Evolutionary conservation across 139 green algal species (phyloP).

Genomic region (Chlorella sp.): DNA sequence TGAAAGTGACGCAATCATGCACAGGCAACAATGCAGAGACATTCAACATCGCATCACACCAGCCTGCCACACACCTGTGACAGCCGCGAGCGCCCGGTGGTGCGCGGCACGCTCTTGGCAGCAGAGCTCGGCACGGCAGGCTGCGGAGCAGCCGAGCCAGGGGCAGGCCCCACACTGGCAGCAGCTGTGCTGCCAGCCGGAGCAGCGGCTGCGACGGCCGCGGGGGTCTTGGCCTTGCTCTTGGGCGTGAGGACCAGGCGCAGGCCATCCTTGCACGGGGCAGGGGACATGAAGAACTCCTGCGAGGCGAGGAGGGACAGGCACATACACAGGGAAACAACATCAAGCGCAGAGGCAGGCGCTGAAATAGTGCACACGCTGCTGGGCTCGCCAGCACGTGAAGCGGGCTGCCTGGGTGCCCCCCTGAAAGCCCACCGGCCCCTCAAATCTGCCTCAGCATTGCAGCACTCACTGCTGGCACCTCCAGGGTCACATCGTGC

Average conservation of each 20-base stretch:
- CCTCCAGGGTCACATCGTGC: constrained; percentile 38
- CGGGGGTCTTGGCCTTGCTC: constrained; percentile 6
- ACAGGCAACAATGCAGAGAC: not conserved
- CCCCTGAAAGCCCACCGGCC: too few species aligned
- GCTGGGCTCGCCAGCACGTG: too few species aligned
- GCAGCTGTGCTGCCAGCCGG: constrained; percentile 1
- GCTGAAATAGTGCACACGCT: not conserved
- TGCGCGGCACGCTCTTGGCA: constrained; percentile 20
- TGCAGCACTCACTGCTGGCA: constrained; percentile 27
- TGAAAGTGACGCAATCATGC: not conserved
- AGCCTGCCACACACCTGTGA: constrained; percentile 15
- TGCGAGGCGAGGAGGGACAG: not conserved
- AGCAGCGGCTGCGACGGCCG: not conserved
- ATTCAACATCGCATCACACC: not conserved
- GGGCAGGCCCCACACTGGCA: not conserved
- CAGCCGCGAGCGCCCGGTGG: constrained; percentile 20
- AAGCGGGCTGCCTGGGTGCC: too few species aligned
- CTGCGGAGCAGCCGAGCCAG: not conserved
- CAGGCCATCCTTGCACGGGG: constrained; percentile 3
- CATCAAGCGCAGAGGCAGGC: not conserved
- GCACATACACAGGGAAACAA: not conserved
- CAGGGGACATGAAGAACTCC: constrained; percentile 17
- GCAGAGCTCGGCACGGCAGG: not conserved
- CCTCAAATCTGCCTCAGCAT: not conserved
- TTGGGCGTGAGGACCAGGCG: constrained; percentile 30